Evolutionary conservation across 805 yeast genomes (phyloP), one percentile per base, ranked within the genome.

Genomic region (Metschnikowia corniflorae): DNA sequence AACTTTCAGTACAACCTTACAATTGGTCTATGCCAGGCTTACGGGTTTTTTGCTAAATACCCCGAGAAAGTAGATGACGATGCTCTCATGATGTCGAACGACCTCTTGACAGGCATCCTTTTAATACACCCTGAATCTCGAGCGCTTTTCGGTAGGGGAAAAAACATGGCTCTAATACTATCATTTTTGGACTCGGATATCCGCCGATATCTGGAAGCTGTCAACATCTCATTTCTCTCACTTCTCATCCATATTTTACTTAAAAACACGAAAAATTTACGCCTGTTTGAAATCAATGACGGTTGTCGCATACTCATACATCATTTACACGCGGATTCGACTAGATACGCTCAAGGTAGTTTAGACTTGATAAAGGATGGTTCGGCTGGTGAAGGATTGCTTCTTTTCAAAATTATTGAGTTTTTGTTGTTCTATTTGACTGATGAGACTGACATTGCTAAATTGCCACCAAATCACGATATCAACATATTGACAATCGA

Each of bases 341-440:
- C 28, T 5, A 19, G 14, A 10, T 7, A 13, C 16, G 7, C 16
- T n/a, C 10, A 29, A n/a, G 6, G 19, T 14, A 26, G 18, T 9
- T 10, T 5, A 13, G 15, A 7, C 5, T 16, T 6, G 15, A 20
- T 16, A 6, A 33, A 28, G 12, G 14, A 25, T 20, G 29, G 24
- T 12, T 27, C 16, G 3, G 15, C 36, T 14, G 20, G 22, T 16
- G 64, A 61, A 42, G 78, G 78, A 47, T 70, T 70, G 22, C 71
- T 82, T 10, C 79, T 80, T 47, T 73, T 80, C 44, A 77, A 79
- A 47, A 70, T 79, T 9, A 67, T 83, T 32, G 89, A 83, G 58
- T 83, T 82, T 53, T 60, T 83, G 35, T 74, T 82, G 37, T 80
- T 82, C 53, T 82, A 83, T 50, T 58, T 83, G 37, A 68, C 77